These are phyloP conservation scores for Penicillium sp. DNA, from an alignment of 2,329 filamentous ascomycete genomes.

Conservation along the genomic window DNA sequence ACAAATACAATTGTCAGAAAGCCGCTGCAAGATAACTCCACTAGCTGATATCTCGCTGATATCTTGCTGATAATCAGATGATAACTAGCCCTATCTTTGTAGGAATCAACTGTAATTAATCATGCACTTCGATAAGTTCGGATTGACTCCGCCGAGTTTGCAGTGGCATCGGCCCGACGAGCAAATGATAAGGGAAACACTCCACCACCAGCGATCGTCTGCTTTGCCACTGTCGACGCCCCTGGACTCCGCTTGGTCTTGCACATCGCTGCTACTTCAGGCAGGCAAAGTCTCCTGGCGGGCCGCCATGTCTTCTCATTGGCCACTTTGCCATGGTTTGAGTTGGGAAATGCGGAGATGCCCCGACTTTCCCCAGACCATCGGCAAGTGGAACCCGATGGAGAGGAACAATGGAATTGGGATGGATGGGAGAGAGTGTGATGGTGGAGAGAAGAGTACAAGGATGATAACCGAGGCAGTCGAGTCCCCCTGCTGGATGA, in stretches of 20 bases:
- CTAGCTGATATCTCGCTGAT: too few species aligned
- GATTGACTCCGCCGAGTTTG: slow-evolving; percentile 4
- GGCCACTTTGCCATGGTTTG: background rate
- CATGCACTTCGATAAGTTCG: slow-evolving; percentile 1
- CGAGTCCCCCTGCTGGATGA: too few species aligned
- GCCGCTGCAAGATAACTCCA: too few species aligned
- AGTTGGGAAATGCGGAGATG: slow-evolving; percentile 5
- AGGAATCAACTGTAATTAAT: too few species aligned
- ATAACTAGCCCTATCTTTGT: too few species aligned
- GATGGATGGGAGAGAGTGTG: background rate
- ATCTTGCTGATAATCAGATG: too few species aligned
- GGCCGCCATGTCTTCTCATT: background rate
- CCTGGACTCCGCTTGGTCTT: background rate
- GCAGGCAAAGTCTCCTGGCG: background rate
- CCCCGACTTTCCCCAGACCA: slow-evolving; percentile 23
- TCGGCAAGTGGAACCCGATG: slow-evolving; percentile 32
- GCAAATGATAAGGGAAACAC: slow-evolving; percentile 15
- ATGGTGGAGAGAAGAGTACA: too few species aligned
- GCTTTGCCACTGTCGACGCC: slow-evolving; percentile 5
- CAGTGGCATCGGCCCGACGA: slow-evolving; percentile 18
- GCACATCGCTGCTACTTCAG: slow-evolving; percentile 6
- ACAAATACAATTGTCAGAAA: too few species aligned
- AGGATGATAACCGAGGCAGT: slow-evolving; percentile 8
- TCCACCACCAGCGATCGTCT: background rate
- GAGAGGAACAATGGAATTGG: slow-evolving; percentile 1